Percentiles rank a stretch among this genome's conserved stretches.
Conservation (phyloP, 1,139 yeast genomes). For the Meyerozyma elateridarum region DNA sequence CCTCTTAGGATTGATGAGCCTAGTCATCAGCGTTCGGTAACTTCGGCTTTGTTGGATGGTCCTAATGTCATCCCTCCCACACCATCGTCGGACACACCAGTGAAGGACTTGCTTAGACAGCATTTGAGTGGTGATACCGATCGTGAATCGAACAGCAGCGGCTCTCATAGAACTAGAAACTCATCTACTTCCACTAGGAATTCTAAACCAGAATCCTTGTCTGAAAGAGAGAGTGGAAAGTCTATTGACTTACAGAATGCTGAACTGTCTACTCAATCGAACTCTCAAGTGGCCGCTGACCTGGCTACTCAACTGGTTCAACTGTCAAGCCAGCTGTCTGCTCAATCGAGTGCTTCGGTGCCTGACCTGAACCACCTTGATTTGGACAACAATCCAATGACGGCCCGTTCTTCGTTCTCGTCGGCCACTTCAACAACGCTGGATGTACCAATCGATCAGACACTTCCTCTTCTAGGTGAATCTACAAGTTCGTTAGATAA, state of each 20-base stretch:
- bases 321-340: no score
- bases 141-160: neutral
- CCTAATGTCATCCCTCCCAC: conserved; percentile 10
- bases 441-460: conserved; percentile 31
- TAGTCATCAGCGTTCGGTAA: neutral
- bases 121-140: conserved; percentile 5
- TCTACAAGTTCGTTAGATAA: conserved; percentile 25
- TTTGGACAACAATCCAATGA: neutral
- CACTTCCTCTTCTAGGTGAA: conserved; percentile 32
- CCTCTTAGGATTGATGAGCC: conserved; percentile 27
- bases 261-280: neutral
- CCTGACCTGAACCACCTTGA: neutral
- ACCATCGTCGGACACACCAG: conserved; percentile 15
- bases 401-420: conserved; percentile 19
- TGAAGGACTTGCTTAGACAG: conserved; percentile 19
- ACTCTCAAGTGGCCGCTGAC: no score
- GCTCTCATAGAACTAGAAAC: neutral
- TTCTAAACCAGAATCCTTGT: no score
- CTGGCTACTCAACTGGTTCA: no score
- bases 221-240: no score
- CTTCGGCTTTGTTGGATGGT: neutral
- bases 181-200: conserved; percentile 1
- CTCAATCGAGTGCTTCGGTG: neutral
- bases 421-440: conserved; percentile 19
- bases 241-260: no score